Base-by-base conservation (phyloP, 192 early-diverging fungal genomes). In the Backusella macrospora region DNA sequence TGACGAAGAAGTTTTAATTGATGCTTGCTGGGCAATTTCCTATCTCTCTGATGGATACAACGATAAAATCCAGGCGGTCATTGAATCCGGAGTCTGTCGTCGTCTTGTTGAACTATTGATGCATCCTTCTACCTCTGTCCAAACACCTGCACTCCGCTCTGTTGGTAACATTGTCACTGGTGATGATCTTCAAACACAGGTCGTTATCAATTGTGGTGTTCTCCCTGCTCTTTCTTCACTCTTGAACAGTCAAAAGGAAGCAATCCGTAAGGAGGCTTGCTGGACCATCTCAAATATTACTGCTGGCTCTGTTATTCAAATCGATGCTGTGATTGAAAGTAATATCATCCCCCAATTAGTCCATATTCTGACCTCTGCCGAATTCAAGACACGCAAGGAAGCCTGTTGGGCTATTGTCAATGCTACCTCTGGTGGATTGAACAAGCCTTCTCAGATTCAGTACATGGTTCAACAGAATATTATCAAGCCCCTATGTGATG, bases 131-230 rank as follows among this genome's bases (percentile, higher is more conserved):
- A 74, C 74, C 18, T 70, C 84, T 47, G 92, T 94, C 6, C 90
- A 92, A 71, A 92, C 91, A 34, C 92, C 92, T 14, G 90, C 88
- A n/a, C 79, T 94, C 14, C 80, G 91, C 15, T 90, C 91, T 6
- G 82, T 93, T 59, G 91, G 92, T 29, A 94, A 94, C 76, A 94
- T 94, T 79, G 92, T 93, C 14, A 91, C 92, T 59, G 92, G 92
- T n/a, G 90, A 92, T 64, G 92, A 94, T 66, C 55, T 87, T 12
- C 92, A 94, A 72, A 92, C 90, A 44, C 92, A 94, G 73, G 87
- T 91, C 5, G 81, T 93, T 21, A 77, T 94, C 76, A 87, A 90
- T 73, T 90, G 86, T 49, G 88, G 86, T 40, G 83, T 82, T n/a
- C 74, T 94, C 14, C 71, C 76, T 8, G 86, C 88, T 16, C 78